phyloP scores from a whole-genome alignment of 768 basidiomycete genomes.

The Lactarius evosmus region DNA sequence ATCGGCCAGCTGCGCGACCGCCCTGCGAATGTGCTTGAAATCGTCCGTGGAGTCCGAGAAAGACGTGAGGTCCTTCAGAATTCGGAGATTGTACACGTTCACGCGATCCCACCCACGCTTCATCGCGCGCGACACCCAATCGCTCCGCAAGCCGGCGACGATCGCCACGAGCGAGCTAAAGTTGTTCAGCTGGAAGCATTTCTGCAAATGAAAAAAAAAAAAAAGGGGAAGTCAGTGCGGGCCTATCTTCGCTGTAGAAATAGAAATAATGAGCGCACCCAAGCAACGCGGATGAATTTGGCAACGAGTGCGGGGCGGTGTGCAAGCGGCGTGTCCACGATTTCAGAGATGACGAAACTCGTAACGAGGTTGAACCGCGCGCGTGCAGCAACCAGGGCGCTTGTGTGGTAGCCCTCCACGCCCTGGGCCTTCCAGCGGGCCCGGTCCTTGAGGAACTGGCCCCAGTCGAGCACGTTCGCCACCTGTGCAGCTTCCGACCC shows the following conservation, averaged over 20 bases:
- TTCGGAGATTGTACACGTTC: constrained; percentile 65
- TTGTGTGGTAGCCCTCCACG: constrained; percentile 57
- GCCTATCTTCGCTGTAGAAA: constrained; percentile 4
- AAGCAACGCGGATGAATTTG: constrained; percentile 85
- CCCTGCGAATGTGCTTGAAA: constrained; percentile 71
- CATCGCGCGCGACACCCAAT: constrained; percentile 67
- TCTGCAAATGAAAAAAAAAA: constrained; percentile 42
- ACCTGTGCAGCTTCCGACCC: constrained; percentile 47
- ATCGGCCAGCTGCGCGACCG: constrained; percentile 61
- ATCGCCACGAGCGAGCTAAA: constrained; percentile 79
- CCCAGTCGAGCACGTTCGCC: constrained; percentile 78
- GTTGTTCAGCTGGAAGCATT: constrained; percentile 74
- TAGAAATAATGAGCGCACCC: constrained; percentile 48
- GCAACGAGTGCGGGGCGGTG: constrained; percentile 63
- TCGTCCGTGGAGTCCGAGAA: constrained; percentile 63
- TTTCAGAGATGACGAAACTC: constrained; percentile 77
- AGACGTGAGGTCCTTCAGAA: constrained; percentile 66
- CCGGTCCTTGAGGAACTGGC: constrained; percentile 72
- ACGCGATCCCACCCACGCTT: constrained; percentile 60
- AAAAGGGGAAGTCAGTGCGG: constrained; percentile 7
- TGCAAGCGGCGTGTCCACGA: constrained; percentile 65
- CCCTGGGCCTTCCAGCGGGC: constrained; percentile 64
- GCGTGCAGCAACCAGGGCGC: constrained; percentile 67
- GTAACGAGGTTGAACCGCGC: constrained; percentile 83
- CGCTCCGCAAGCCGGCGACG: constrained; percentile 67